Evolutionary conservation across 768 basidiomycete genomes (phyloP), one percentile per base, ranked within the genome.

Genomic region (Tricholoma sp.): DNA sequence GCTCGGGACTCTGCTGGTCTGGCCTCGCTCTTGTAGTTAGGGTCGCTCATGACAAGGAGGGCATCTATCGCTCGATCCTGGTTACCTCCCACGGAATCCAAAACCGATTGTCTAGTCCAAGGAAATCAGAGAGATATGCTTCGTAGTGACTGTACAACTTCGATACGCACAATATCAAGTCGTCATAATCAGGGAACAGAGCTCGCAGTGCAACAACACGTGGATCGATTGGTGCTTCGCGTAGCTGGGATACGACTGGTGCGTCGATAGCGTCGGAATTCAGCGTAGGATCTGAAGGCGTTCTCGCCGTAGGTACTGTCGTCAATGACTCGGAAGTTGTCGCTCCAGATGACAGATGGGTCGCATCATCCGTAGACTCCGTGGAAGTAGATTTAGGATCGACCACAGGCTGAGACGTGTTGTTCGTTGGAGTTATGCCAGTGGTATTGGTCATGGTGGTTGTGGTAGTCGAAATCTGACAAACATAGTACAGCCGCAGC

Each of bases 11-110:
- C 63, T 5, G 24, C 63, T 49, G 59, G 60, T 8, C 60, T 62
- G 12, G 75, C 66, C 3, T 84, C 76, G 47, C 72, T 71, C 56
- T 66, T 77, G 65, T 88, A 92, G 6, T 84, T 78, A 1, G 91
- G 91, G 71, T 94, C 92, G 71, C 80, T 91, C 91, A 94, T 93
- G 9, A 85, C 87, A 6, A 94, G 79, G 8, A 94, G 76, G 1
- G 78, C 72, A 63, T 94, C 91, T 55, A 93, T 79, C 4, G 91
- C 91, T 27, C 78, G 79, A 59, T 89, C 89, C 61, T 91, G 83
- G 61, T 89, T 74, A 10, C 85, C 79, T n/a, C 74, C 66, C 5
- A 86, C 87, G 5, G 86, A 86, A 57, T 91, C 83, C 49, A 94
- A 75, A 0, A 94, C 86, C 7, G 84, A 85, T 65, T 78, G 77